Conservation (phyloP, 768 basidiomycete genomes). For the Trametes cingulata region DNA sequence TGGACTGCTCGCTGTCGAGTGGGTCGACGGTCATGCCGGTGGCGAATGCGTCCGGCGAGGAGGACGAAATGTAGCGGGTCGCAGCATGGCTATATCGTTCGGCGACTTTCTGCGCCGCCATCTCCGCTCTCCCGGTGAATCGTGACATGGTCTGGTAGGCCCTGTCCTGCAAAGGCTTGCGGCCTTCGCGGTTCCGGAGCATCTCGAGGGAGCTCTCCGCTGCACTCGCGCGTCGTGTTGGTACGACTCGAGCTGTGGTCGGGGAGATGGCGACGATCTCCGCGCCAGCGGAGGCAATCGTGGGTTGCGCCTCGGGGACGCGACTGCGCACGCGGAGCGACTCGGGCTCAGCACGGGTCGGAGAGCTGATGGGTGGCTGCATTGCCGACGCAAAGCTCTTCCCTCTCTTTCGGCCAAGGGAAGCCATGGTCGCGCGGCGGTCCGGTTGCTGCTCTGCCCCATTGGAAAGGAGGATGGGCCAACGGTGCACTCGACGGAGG, state of each 20-base stretch:
- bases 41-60: conserved; percentile 9
- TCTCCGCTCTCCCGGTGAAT: conserved; percentile 11
- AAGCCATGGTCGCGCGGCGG: conserved; percentile 8
- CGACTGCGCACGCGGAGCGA: conserved; percentile 16
- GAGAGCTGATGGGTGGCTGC: neutral
- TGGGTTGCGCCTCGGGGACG: conserved; percentile 24
- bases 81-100: neutral
- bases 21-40: conserved; percentile 11
- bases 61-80: conserved; percentile 6
- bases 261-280: conserved; percentile 28
- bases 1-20: conserved; percentile 29
- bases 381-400: conserved; percentile 15
- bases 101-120: conserved; percentile 1
- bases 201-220: conserved; percentile 72
- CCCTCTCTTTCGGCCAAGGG: conserved; percentile 24
- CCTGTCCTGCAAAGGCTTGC: conserved; percentile 13
- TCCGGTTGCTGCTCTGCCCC: conserved; percentile 1
- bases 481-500: conserved; percentile 90
- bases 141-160: conserved; percentile 29
- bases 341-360: conserved; percentile 10
- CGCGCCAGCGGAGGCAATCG: conserved; percentile 29
- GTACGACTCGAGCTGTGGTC: conserved; percentile 15
- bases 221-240: conserved; percentile 53
- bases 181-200: conserved; percentile 49
- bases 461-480: conserved; percentile 65